A percentile compares a stretch with the other conserved stretches of the same genome.
phyloP scores from a whole-genome alignment of 371 early-diverging fungal species.

The Mortierella sp. region DNA sequence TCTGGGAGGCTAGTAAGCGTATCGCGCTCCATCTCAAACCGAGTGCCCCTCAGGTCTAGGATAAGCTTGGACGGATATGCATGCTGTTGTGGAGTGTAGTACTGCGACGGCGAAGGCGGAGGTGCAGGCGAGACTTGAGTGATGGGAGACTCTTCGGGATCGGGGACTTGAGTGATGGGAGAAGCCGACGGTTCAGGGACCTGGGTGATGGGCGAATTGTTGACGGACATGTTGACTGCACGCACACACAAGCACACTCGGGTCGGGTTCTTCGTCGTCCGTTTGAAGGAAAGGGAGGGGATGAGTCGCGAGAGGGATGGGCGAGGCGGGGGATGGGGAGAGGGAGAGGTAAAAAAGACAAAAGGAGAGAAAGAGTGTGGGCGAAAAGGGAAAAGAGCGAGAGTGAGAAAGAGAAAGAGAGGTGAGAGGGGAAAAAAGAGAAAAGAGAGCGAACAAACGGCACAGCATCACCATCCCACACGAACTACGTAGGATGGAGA shows the following conservation, averaged over 20 bases:
- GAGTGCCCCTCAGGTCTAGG: slow-evolving; percentile 78
- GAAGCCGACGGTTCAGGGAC: slow-evolving; percentile 12
- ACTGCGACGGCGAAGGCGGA: slow-evolving; percentile 14
- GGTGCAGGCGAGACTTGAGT: slow-evolving; percentile 36
- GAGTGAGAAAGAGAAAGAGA: neutral
- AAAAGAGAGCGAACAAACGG: too few relatives aligned
- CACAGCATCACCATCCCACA: too few relatives aligned
- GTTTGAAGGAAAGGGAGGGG: too few relatives aligned
- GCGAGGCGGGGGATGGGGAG: too few relatives aligned
- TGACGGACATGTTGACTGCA: neutral
- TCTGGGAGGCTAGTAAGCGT: slow-evolving; percentile 80
- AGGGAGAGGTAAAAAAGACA: too few relatives aligned
- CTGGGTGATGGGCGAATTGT: slow-evolving; percentile 21
- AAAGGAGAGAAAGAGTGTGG: too few relatives aligned
- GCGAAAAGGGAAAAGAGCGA: too few relatives aligned
- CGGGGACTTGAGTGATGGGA: slow-evolving; percentile 20
- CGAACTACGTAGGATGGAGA: too few relatives aligned
- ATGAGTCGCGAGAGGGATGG: too few relatives aligned
- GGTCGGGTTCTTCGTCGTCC: neutral
- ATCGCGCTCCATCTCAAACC: slow-evolving; percentile 78
- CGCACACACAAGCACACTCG: too few relatives aligned
- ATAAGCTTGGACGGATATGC: slow-evolving; percentile 67
- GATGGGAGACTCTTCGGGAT: slow-evolving; percentile 35
- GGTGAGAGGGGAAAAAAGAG: too few relatives aligned
- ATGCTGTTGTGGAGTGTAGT: slow-evolving; percentile 16